A percentile compares a stretch with the other conserved stretches of the same genome.
Evolutionary conservation across 2,329 filamentous ascomycete species (phyloP).

Genomic region (Cladophialophora psammophila): DNA sequence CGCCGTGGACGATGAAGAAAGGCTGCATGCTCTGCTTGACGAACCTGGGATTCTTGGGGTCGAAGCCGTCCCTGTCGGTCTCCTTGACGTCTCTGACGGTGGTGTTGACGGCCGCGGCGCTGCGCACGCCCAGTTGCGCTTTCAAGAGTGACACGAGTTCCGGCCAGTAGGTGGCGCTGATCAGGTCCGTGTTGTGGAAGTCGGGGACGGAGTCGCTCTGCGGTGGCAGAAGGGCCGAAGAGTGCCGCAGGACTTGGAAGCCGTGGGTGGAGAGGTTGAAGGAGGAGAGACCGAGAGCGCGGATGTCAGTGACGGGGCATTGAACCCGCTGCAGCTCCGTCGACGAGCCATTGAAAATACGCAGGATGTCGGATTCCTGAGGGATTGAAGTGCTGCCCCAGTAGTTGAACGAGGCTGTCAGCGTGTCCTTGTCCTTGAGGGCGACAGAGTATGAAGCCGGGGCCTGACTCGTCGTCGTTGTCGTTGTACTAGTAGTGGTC

Average conservation of each 20-base stretch:
- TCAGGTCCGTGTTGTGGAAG: conserved; percentile 20
- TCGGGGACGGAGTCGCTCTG: conserved; percentile 15
- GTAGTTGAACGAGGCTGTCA: conserved; percentile 24
- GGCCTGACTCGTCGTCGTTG: neutral
- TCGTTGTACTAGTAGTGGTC: neutral
- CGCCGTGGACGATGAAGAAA: conserved; percentile 29
- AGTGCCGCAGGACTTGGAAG: conserved; percentile 21
- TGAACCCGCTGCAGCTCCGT: conserved; percentile 4
- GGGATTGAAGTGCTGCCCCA: conserved; percentile 14
- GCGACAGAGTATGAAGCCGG: conserved; percentile 4
- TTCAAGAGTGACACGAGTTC: conserved; percentile 21
- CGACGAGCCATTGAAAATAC: conserved; percentile 21
- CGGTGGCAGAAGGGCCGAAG: conserved; percentile 19
- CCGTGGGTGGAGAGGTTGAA: conserved; percentile 16
- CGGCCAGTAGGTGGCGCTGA: conserved; percentile 23
- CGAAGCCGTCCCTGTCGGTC: neutral
- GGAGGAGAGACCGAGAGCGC: conserved; percentile 5
- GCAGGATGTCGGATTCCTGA: conserved; percentile 10
- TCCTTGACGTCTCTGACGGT: conserved; percentile 19
- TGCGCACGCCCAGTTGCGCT: conserved; percentile 12
- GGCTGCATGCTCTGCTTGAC: conserved; percentile 9
- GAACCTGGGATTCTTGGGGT: conserved; percentile 7
- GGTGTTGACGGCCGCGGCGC: conserved; percentile 20
- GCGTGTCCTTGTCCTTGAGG: conserved; percentile 1
- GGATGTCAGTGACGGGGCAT: conserved; percentile 22